Evolutionary conservation across 805 yeast species (phyloP), one percentile per base, ranked within the genome.

Genomic region (Yamadazyma phyllophila): DNA sequence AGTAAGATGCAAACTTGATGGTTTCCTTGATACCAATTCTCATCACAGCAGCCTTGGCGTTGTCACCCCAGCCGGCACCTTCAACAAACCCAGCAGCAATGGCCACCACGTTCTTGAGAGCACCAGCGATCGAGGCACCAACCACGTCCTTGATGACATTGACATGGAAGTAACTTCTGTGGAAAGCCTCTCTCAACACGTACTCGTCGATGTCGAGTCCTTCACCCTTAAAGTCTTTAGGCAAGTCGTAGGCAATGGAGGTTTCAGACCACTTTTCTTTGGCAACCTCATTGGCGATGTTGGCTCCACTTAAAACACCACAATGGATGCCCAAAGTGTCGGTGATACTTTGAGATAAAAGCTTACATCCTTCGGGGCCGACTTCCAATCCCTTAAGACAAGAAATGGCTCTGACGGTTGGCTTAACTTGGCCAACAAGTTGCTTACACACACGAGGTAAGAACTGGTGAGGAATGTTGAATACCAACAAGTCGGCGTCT

Each of bases 21-120:
- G 87, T 88, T 73, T 94, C 99, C 60, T 85, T 78, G 54, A 94
- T 72, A 39, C 99, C 99, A 55, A 92, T 85, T 73, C 99, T 81
- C 91, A 92, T 95, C 59, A 94, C 83, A 36, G 98, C 99, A 45
- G 98, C 85, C 69, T 92, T 90, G 53, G 99, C 98, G 66, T 94
- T 94, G 69, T 90, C 96, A 67, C 99, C 99, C 99, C 99, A 94
- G 52, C 96, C 96, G 52, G 88, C 78, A 58, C 99, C 99, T 69
- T 89, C 96, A 51, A 92, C 98, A 63, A 94, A 88, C 46, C 99
- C 99, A 50, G 95, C 97, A 53, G 96, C 95, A 61, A 90, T 74
- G 31, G 99, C 99, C 51, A 92, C 92, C 43, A 94, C 88, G 70
- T 94, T 94, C 74, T 94, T 94, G 67, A 94, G 79, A 9, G 99